phyloP scores from a whole-genome alignment of 75 land plant species.

The Selaginella moellendorffii region DNA sequence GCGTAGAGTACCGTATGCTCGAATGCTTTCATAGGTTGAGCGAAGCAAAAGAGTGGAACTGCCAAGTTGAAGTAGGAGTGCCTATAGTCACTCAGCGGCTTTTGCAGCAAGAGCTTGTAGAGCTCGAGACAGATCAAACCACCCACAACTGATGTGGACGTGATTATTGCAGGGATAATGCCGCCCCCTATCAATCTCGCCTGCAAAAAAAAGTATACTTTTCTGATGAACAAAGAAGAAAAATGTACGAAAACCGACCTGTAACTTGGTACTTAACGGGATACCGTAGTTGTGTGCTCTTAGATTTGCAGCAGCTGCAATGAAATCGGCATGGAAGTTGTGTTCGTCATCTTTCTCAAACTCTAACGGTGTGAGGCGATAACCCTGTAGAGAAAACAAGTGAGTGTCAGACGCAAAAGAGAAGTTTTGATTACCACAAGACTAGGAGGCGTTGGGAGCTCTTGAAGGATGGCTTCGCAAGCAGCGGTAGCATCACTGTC shows the following conservation, averaged over 20 bases:
- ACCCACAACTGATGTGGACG: conserved; percentile 32
- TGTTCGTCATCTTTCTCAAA: conserved; percentile 42
- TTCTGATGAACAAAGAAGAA: not conserved
- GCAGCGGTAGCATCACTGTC: conserved; percentile 30
- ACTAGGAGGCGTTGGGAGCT: conserved; percentile 37
- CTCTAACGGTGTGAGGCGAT: conserved; percentile 33
- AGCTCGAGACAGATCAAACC: conserved; percentile 46
- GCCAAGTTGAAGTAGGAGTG: conserved; percentile 39
- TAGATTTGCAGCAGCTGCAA: conserved; percentile 34
- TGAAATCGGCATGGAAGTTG: conserved; percentile 37
- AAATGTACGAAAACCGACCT: conserved; percentile 18
- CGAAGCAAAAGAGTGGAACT: conserved; percentile 29
- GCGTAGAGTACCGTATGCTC: conserved; percentile 23
- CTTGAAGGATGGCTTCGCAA: conserved; percentile 27
- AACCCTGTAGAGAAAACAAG: conserved; percentile 36
- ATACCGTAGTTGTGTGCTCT: conserved; percentile 42
- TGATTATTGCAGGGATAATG: conserved; percentile 31
- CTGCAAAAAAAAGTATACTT: conserved; percentile 17
- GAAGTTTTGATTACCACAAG: no score
- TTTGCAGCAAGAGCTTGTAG: conserved; percentile 27
- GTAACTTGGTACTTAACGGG: conserved; percentile 24
- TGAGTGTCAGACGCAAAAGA: no score
- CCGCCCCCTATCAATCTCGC: conserved; percentile 38
- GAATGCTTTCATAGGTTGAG: conserved; percentile 36
- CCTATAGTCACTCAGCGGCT: conserved; percentile 25